Evolutionary conservation across 192 early-diverging fungal species (phyloP), one percentile per base, ranked within the genome.

Genomic region (Coemansia sp.): DNA sequence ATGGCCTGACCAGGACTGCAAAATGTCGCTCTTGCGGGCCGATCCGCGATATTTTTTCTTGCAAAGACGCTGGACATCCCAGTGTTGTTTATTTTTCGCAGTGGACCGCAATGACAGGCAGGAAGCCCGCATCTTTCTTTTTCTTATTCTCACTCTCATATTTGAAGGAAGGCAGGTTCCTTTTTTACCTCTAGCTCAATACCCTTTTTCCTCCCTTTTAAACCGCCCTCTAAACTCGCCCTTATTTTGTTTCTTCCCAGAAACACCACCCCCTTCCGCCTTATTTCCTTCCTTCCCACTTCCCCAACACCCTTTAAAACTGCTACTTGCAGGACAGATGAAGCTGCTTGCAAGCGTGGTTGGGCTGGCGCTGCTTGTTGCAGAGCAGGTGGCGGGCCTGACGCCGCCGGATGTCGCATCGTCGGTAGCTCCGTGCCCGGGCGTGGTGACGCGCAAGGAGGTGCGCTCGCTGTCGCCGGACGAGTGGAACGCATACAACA

Each of bases 381-480:
- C 28, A 1, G 46, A 62, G 18, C 65, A 54, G 19, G 65, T 42
- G 0, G 38, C 24, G 18, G 50, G 58, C 3, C 31, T 64, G 50
- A 48, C 66, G n/a, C 48, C 64, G 45, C 71, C 77, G 14, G n/a
- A 71, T 2, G 67, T 57, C 27, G 77, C 67, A 24, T 56, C 56
- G 12, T 30, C 71, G 3, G 54, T 73, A 5, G 31, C 53, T 2
- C 43, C 53, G 3, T 81, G 72, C 45, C 25, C 62, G 19, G 30
- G 55, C 24, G 46, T 64, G n/a, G 19, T 28, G 1, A 65, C 75
- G 21, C 81, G 81, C 65, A 79, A 79, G 30, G 81, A 82, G 40
- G 21, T 82, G 12, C 81, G 81, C 51, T 30, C 57, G 10, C 49
- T 82, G 40, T 58, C 72, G 24, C 1, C 60, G 23, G 57, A 42